Percentiles rank a stretch among this genome's conserved stretches.
Evolutionary conservation across 306 rosid genomes (phyloP).

Genomic region (Cicer pinnatifidum): DNA sequence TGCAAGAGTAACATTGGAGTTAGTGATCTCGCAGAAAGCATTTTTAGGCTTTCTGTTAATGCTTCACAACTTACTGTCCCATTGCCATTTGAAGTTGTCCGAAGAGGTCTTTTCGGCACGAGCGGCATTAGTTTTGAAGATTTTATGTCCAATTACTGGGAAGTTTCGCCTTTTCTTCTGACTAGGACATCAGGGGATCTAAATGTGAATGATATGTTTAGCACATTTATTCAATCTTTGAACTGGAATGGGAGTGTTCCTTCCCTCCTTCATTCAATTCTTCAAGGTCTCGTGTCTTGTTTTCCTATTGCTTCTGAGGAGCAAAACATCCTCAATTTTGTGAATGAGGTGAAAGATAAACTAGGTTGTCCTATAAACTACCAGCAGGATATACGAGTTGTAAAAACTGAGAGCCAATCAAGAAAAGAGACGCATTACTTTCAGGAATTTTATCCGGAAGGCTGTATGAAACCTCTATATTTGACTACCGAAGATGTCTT

Average conservation of each 20-base stretch:
- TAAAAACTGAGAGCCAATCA: conserved; percentile 59
- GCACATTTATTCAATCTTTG: conserved; percentile 51
- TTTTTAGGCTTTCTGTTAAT: conserved; percentile 72
- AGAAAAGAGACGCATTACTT: conserved; percentile 72
- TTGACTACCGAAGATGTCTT: conserved; percentile 53
- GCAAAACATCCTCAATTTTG: conserved; percentile 60
- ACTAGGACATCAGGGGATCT: conserved; percentile 40
- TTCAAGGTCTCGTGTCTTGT: conserved; percentile 68
- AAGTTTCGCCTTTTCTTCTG: conserved; percentile 61
- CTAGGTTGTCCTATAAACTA: conserved; percentile 77
- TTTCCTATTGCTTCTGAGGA: conserved; percentile 84
- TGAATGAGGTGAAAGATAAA: conserved; percentile 62
- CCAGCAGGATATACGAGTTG: conserved; percentile 78
- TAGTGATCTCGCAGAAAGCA: conserved; percentile 63
- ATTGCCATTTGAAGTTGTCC: conserved; percentile 54
- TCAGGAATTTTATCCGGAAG: conserved; percentile 48
- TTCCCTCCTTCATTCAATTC: conserved; percentile 61
- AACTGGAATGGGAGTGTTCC: conserved; percentile 51
- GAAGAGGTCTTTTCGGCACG: conserved; percentile 60
- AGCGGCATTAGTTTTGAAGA: conserved; percentile 59
- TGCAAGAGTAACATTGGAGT: conserved; percentile 56
- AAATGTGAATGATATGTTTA: conserved; percentile 50
- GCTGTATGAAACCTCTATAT: conserved; percentile 51
- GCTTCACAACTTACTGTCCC: conserved; percentile 38
- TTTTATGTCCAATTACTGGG: conserved; percentile 69